Conservation (phyloP, 2,329 filamentous ascomycete genomes). For the Xylariaceae sp. region DNA sequence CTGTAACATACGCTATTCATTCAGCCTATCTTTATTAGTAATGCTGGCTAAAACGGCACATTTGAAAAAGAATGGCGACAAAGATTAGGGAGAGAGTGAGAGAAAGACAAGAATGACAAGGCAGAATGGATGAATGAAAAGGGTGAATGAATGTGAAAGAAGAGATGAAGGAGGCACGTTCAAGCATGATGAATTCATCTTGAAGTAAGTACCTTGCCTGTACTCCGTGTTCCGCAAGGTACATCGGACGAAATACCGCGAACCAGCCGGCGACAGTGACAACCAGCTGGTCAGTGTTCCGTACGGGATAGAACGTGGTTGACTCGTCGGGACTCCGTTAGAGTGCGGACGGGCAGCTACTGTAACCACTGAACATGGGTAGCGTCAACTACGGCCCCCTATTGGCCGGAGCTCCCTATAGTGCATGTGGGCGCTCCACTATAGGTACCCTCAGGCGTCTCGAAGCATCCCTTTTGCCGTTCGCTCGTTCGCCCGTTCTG, state of each 20-base stretch:
- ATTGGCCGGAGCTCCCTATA: conserved; percentile 23
- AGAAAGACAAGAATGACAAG: background rate
- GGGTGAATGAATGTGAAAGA: background rate
- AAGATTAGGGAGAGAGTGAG: background rate
- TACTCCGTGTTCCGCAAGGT: too few species aligned
- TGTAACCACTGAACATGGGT: background rate
- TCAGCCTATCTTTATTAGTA: background rate
- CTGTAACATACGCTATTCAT: background rate
- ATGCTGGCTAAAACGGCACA: background rate
- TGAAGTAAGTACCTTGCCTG: too few species aligned
- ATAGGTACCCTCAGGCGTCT: conserved; percentile 11
- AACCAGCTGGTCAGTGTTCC: too few species aligned
- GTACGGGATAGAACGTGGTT: background rate
- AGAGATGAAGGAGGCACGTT: background rate
- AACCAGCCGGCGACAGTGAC: too few species aligned
- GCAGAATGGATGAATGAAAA: background rate
- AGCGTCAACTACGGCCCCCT: background rate
- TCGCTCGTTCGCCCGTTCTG: too few species aligned
- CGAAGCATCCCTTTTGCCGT: conserved; percentile 21
- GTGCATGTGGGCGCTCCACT: conserved; percentile 21
- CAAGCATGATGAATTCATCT: background rate
- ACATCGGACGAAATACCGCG: too few species aligned
- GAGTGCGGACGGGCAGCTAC: conserved; percentile 7
- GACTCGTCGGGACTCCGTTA: background rate
- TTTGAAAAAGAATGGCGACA: background rate